A percentile compares a stretch with the other conserved stretches of the same genome.
Conservation (phyloP, 2,329 filamentous ascomycete species). For the Trichophyton rubrum region DNA sequence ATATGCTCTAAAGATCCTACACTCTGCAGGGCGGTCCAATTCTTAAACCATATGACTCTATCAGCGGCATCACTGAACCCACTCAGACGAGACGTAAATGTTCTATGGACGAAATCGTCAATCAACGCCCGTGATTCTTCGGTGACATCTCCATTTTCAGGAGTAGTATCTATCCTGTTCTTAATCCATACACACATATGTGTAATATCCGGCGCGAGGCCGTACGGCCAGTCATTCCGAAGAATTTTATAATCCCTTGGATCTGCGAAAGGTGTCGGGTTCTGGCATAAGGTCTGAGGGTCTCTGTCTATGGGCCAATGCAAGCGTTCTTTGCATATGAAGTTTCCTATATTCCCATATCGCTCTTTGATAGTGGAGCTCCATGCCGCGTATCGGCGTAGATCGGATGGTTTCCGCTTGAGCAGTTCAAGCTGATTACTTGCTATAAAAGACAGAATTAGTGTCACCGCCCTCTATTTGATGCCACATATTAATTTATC, state of each 20-base stretch:
- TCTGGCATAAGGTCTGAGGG: conserved; percentile 20
- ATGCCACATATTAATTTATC: neutral
- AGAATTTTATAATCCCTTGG: conserved; percentile 44
- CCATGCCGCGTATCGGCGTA: conserved; percentile 50
- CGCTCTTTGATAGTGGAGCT: conserved; percentile 40
- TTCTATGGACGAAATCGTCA: conserved; percentile 37
- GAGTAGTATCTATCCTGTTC: conserved; percentile 36
- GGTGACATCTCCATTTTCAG: conserved; percentile 38
- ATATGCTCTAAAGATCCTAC: conserved; percentile 47
- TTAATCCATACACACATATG: conserved; percentile 49
- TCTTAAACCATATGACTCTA: conserved; percentile 53
- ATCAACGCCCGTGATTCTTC: conserved; percentile 37
- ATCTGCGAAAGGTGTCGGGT: conserved; percentile 42
- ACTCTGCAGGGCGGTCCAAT: conserved; percentile 49
- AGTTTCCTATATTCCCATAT: conserved; percentile 46
- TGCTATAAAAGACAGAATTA: conserved; percentile 18
- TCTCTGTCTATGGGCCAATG: conserved; percentile 34
- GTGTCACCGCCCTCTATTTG: neutral
- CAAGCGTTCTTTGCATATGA: conserved; percentile 44
- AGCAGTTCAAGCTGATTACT: conserved; percentile 44
- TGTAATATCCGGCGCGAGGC: conserved; percentile 40
- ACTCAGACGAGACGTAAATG: conserved; percentile 36
- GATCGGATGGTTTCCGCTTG: conserved; percentile 47
- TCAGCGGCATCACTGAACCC: conserved; percentile 25
- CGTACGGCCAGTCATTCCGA: conserved; percentile 54